Evolutionary conservation across 257 asterid species (phyloP).

Genomic region (Nicotiana paniculata): DNA sequence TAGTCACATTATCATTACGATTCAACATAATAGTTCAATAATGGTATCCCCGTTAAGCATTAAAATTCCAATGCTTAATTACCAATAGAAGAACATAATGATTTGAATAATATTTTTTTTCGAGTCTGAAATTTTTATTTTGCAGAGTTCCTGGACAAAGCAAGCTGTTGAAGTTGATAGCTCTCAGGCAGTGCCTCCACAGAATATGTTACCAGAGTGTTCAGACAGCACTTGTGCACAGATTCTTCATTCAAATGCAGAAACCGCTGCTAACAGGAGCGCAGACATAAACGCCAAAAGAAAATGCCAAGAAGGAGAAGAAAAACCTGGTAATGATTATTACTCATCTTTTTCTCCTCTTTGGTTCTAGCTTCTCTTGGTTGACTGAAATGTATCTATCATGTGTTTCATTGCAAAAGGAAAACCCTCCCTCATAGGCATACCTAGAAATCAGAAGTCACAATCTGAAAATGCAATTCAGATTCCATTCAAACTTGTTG

Average conservation of each 20-base stretch:
- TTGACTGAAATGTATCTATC: constrained; percentile 15
- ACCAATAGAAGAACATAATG: neutral
- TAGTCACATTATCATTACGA: neutral
- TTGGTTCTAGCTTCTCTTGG: constrained; percentile 8
- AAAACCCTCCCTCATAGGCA: constrained; percentile 23
- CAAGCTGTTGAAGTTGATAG: constrained; percentile 59
- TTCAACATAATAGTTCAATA: neutral
- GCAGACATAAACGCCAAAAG: constrained; percentile 25
- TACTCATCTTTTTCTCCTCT: neutral
- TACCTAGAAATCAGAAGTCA: constrained; percentile 29
- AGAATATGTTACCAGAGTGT: constrained; percentile 42
- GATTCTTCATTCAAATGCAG: constrained; percentile 52
- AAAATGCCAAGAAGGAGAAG: constrained; percentile 24
- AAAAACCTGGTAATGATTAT: constrained; percentile 31
- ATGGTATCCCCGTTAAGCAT: neutral
- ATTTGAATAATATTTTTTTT: neutral
- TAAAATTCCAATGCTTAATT: neutral
- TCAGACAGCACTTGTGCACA: constrained; percentile 61
- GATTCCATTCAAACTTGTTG: constrained; percentile 12
- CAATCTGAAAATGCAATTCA: constrained; percentile 36
- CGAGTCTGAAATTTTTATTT: constrained; percentile 12
- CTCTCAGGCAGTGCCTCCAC: constrained; percentile 49
- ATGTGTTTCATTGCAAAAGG: constrained; percentile 26
- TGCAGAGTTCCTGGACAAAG: constrained; percentile 81
- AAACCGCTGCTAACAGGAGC: constrained; percentile 31